These are phyloP conservation scores for Raphidocelis subcapitata DNA, from an alignment of 139 green algal species.

Conservation along the genomic window DNA sequence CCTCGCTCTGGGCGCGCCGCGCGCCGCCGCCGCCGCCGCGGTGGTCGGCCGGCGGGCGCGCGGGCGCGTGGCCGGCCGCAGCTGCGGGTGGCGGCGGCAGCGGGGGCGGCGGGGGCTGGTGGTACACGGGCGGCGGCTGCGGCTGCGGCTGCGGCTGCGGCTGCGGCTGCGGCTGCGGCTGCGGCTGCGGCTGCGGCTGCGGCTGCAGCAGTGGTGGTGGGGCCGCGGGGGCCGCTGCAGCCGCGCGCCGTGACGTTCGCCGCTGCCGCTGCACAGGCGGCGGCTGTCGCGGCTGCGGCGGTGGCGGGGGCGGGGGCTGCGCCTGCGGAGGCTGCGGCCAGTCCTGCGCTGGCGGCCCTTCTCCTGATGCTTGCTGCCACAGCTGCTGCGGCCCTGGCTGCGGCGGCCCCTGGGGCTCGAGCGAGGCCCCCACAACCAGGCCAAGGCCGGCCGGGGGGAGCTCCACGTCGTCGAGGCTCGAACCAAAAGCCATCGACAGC, in stretches of 20 bases:
- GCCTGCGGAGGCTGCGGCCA: neutral
- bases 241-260: too few species aligned
- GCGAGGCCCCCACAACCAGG: neutral
- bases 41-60: too few species aligned
- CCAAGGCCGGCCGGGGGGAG: neutral
- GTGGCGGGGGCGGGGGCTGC: neutral
- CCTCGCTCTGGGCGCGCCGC: neutral
- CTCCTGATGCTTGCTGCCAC: neutral
- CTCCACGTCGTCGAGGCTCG: neutral
- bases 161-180: too few species aligned
- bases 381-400: conserved; percentile 2
- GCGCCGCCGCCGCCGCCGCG: too few species aligned
- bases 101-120: too few species aligned
- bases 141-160: too few species aligned
- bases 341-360: neutral
- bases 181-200: too few species aligned
- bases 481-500: neutral
- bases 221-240: too few species aligned
- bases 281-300: neutral
- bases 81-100: too few species aligned
- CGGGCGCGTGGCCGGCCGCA: too few species aligned
- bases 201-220: too few species aligned
- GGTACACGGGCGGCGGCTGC: too few species aligned
- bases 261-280: neutral
- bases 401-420: neutral